phyloP scores from a whole-genome alignment of 495 filamentous ascomycete genomes.

The Penicillium turbatum region DNA sequence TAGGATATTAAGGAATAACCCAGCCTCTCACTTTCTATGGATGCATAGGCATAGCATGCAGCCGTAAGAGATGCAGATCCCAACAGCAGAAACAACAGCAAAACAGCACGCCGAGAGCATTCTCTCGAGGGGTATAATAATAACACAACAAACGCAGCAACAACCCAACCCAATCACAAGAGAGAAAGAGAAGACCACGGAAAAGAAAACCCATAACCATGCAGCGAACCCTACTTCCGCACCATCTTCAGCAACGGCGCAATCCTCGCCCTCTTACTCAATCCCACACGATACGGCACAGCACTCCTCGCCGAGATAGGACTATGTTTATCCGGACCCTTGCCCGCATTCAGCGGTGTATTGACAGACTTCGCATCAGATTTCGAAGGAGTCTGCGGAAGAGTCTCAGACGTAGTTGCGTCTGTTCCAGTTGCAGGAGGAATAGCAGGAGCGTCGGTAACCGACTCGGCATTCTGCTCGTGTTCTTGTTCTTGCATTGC shows the following conservation, averaged over 20 bases:
- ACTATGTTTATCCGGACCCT: slow-evolving; percentile 40
- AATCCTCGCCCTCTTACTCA: slow-evolving; percentile 63
- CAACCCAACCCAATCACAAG: background rate
- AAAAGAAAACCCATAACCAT: background rate
- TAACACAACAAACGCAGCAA: slow-evolving; percentile 4
- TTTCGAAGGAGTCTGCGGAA: slow-evolving; percentile 22
- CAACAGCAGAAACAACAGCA: background rate
- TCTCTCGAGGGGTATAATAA: slow-evolving; percentile 24
- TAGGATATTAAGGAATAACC: background rate
- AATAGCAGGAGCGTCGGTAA: background rate
- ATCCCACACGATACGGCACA: slow-evolving; percentile 59
- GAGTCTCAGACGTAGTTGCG: background rate
- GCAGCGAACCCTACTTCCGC: slow-evolving; percentile 43
- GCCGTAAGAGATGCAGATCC: background rate
- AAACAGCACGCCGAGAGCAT: slow-evolving; percentile 5
- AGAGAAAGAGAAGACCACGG: background rate
- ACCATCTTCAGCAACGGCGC: slow-evolving; percentile 61
- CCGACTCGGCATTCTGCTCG: background rate
- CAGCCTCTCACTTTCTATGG: background rate
- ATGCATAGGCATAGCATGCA: background rate
- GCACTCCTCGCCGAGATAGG: slow-evolving; percentile 51
- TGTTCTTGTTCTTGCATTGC: background rate
- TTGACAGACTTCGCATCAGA: background rate
- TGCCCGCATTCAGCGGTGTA: slow-evolving; percentile 13
- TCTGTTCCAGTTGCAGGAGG: no score